These are phyloP conservation scores for Coffea humblotiana DNA, from an alignment of 305 asterid species.

Conservation along the genomic window DNA sequence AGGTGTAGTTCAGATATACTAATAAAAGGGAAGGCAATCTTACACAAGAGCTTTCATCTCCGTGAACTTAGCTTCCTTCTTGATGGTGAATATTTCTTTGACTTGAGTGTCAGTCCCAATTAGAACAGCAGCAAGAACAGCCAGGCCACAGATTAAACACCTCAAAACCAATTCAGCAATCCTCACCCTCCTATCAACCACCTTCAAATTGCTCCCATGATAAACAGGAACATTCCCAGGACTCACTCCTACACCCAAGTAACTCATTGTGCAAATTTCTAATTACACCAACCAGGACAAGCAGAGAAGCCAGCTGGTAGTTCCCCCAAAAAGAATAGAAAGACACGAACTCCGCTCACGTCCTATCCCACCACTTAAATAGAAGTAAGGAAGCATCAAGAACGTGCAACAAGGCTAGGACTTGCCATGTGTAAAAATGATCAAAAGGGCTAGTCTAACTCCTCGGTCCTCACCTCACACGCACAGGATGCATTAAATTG, in stretches of 20 bases:
- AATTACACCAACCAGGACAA: not conserved
- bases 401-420: conserved; percentile 1
- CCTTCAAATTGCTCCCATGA: conserved; percentile 71
- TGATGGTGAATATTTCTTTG: conserved; percentile 71
- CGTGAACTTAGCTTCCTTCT: conserved; percentile 76
- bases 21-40: conserved; percentile 21
- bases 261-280: conserved; percentile 51
- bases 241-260: conserved; percentile 84
- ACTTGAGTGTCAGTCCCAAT: conserved; percentile 76
- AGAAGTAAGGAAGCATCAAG: conserved; percentile 17
- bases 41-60: conserved; percentile 95
- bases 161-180: conserved; percentile 65
- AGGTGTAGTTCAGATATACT: not conserved
- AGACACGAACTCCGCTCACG: not conserved
- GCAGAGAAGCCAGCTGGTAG: not conserved
- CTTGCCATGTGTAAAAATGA: conserved; percentile 20
- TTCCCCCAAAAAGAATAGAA: not conserved
- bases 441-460: conserved; percentile 10
- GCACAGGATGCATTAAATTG: conserved; percentile 31
- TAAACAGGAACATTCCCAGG: conserved; percentile 86
- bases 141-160: conserved; percentile 63
- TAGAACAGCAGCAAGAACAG: conserved; percentile 68
- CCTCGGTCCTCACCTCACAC: conserved; percentile 16
- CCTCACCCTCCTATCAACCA: conserved; percentile 65
- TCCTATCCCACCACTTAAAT: conserved; percentile 34